Evolutionary conservation across 2,329 filamentous ascomycete species (phyloP).

Genomic region (Trichophyton verrucosum): DNA sequence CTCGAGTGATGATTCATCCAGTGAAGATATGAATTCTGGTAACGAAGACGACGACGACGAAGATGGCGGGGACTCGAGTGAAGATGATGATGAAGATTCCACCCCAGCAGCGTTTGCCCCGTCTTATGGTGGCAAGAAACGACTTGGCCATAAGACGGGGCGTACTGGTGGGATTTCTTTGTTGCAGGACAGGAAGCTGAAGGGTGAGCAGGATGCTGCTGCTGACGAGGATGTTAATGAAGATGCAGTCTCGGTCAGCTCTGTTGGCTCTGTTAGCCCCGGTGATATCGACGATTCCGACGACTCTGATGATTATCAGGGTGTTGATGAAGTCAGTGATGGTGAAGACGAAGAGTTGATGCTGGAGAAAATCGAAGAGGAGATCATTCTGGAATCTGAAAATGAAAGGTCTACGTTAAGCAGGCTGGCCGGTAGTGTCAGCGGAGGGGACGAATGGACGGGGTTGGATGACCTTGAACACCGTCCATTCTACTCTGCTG

Average conservation of each 20-base stretch:
- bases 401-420: conserved; percentile 20
- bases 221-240: conserved; percentile 3
- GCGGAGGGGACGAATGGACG: conserved; percentile 36
- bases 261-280: conserved; percentile 11
- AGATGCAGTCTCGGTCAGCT: conserved; percentile 7
- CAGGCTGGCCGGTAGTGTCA: conserved; percentile 14
- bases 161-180: conserved; percentile 20
- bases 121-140: conserved; percentile 29
- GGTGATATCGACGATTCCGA: conserved; percentile 8
- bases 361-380: conserved; percentile 66
- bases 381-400: conserved; percentile 49
- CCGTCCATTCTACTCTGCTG: conserved; percentile 29
- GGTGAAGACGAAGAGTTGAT: conserved; percentile 69
- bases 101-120: conserved; percentile 29
- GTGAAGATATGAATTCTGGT: conserved; percentile 28
- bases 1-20: conserved; percentile 24
- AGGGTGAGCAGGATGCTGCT: conserved; percentile 12
- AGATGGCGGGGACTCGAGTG: conserved; percentile 18
- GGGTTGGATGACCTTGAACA: conserved; percentile 39
- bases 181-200: conserved; percentile 24
- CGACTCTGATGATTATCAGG: conserved; percentile 45
- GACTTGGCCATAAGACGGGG: conserved; percentile 31
- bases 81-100: conserved; percentile 33
- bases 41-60: conserved; percentile 18
- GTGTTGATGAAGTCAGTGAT: conserved; percentile 67